These are phyloP conservation scores for Blastocrithidia nonstop DNA, from an alignment of 208 protist genomes.

Conservation along the genomic window DNA sequence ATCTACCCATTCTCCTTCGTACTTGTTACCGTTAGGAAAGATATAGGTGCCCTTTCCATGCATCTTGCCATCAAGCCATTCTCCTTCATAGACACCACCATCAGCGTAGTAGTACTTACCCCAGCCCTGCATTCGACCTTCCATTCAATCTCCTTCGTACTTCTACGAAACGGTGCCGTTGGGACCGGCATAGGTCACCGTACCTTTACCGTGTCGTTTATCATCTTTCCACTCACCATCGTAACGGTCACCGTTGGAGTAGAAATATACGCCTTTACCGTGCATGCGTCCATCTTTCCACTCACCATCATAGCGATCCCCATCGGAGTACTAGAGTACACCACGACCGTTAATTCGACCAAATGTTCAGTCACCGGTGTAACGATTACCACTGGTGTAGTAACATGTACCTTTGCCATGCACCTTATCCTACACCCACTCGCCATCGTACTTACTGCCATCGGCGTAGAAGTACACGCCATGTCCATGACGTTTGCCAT, in stretches of 20 bases:
- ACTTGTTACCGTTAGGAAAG: constrained; percentile 90
- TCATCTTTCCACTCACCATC: constrained; percentile 89
- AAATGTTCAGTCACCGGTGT: constrained; percentile 83
- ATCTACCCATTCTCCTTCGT: constrained; percentile 89
- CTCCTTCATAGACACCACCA: constrained; percentile 84
- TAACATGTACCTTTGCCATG: constrained; percentile 86
- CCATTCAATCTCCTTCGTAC: constrained; percentile 90
- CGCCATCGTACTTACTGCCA: constrained; percentile 83
- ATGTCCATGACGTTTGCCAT: constrained; percentile 87
- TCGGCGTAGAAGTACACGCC: constrained; percentile 88
- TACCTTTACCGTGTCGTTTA: constrained; percentile 86
- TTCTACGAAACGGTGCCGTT: constrained; percentile 86
- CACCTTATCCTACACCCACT: constrained; percentile 92
- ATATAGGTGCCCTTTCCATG: constrained; percentile 87
- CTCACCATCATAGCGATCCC: constrained; percentile 85
- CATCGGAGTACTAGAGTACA: constrained; percentile 79
- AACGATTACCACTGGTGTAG: constrained; percentile 82
- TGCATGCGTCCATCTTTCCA: constrained; percentile 91
- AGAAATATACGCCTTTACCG: constrained; percentile 82
- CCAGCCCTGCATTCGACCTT: constrained; percentile 89
- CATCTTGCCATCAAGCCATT: constrained; percentile 86
- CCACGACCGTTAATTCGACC: constrained; percentile 85
- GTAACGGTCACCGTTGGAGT: constrained; percentile 82
- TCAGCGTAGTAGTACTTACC: constrained; percentile 90
- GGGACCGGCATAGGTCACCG: constrained; percentile 79